Conservation (phyloP, 805 yeast species). For the Teunomyces barrocoloradensis region DNA sequence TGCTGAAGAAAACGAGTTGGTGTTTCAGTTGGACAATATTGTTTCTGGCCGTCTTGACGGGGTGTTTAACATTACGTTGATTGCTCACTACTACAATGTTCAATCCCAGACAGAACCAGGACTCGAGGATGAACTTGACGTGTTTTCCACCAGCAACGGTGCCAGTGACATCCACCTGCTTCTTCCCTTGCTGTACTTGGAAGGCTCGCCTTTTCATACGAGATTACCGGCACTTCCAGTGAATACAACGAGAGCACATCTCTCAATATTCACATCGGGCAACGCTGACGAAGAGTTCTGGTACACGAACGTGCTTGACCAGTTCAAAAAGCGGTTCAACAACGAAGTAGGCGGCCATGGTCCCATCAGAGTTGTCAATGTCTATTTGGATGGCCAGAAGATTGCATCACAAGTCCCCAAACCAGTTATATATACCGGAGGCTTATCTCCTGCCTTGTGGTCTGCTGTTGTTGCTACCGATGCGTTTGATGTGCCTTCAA, state of each 20-base stretch:
- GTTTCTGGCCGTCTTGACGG: slow-evolving; percentile 58
- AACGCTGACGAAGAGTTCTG: slow-evolving; percentile 82
- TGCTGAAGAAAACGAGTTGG: slow-evolving; percentile 32
- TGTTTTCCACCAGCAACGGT: slow-evolving; percentile 30
- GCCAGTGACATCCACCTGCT: slow-evolving; percentile 43
- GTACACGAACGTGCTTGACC: slow-evolving; percentile 63
- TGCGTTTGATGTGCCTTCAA: slow-evolving; percentile 71
- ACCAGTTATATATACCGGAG: slow-evolving; percentile 79
- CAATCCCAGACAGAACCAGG: not conserved
- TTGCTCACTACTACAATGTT: slow-evolving; percentile 48
- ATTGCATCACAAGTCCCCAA: slow-evolving; percentile 65
- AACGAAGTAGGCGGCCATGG: slow-evolving; percentile 58
- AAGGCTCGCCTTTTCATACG: slow-evolving; percentile 35
- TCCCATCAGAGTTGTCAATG: slow-evolving; percentile 65
- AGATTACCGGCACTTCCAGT: slow-evolving; percentile 45
- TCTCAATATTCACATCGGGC: slow-evolving; percentile 68
- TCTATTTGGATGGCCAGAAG: slow-evolving; percentile 56
- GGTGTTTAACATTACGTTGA: slow-evolving; percentile 51
- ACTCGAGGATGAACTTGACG: not conserved
- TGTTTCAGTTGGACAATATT: slow-evolving; percentile 66
- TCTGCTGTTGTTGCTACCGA: slow-evolving; percentile 70
- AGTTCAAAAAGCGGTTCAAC: slow-evolving; percentile 39
- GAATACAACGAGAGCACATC: slow-evolving; percentile 58
- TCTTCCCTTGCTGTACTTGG: slow-evolving; percentile 39
- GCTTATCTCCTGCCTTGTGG: slow-evolving; percentile 79